Base-by-base conservation (phyloP, 2,329 filamentous ascomycete species). In the Fusarium musae region DNA sequence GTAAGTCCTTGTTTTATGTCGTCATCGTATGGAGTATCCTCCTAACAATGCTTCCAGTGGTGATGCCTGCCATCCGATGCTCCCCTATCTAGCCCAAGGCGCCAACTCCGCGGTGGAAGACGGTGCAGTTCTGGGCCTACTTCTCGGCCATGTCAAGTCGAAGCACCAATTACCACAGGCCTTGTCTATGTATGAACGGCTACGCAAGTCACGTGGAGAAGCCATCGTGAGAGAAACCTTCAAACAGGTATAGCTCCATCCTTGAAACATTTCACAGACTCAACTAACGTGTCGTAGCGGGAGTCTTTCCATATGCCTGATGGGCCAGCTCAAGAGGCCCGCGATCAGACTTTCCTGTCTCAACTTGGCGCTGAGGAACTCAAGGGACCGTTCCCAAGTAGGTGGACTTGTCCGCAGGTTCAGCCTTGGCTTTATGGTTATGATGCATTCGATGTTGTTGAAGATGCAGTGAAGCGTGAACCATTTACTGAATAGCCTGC, bases 71-170 rank as follows among this genome's bases (percentile, higher is more conserved):
- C 90, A 92, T 76, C 87, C 89, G 0, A 91, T 91, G 89, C 81
- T 92, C 5, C 89, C 89, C 6, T 88, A 89, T 71, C 83, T 90
- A 34, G 91, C 89, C 0, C 92, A 90, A 79, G 91, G 92, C 1
- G 91, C 91, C 19, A 92, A 92, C 76, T 90, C 87, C 1, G 88
- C 89, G 1, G 83, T 93, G 2, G 91, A 93, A 77, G 92, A 93
- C 59, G 91, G 91, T 0, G 90, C 91, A 0, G 90, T 92, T 0
- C 80, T 93, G 0, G 91, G 91, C 1, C 83, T 85, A 2, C 75
- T 93, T 3, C 81, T 93, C 0, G 86, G 86, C 0, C 83, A 85
- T 6, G 82, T 91, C 15, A 80, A 82, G 39, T 79, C 79, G 1
- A 85, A 83, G 52, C 82, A 85, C 0, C 83, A 87, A 34, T 65